Percentiles rank a stretch among this genome's conserved stretches.
phyloP scores from a whole-genome alignment of 768 basidiomycete species.

The Boletus reticuloceps region DNA sequence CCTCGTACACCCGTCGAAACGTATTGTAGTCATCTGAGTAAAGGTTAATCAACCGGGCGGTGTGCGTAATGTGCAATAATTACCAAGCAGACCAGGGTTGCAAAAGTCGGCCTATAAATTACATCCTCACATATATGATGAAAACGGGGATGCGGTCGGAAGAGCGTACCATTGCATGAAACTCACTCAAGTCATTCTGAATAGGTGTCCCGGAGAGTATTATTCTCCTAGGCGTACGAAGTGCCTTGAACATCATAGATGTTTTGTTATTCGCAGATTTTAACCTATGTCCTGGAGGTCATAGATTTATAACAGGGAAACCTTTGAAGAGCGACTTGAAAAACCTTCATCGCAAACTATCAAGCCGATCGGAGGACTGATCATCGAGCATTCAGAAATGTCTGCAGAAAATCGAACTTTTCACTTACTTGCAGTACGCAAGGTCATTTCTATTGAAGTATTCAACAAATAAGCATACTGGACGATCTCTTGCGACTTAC shows the following conservation, averaged over 20 bases:
- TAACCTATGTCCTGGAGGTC: constrained; percentile 71
- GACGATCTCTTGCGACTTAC: constrained; percentile 41
- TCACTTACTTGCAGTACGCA: constrained; percentile 59
- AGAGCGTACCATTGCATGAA: constrained; percentile 85
- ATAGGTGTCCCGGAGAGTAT: constrained; percentile 97
- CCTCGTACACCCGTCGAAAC: constrained; percentile 82
- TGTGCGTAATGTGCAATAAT: constrained; percentile 2
- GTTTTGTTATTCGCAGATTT: constrained; percentile 94
- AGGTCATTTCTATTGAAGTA: constrained; percentile 46
- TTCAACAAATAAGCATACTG: neutral
- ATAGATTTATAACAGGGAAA: neutral
- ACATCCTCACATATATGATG: neutral
- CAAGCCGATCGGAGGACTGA: constrained; percentile 85
- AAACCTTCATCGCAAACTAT: constrained; percentile 94
- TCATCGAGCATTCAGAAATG: neutral
- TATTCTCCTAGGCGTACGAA: constrained; percentile 74
- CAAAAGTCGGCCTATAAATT: constrained; percentile 77
- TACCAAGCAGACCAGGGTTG: constrained; percentile 88
- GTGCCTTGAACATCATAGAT: constrained; percentile 75
- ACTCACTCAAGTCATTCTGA: constrained; percentile 94
- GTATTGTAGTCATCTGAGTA: constrained; percentile 66
- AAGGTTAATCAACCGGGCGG: neutral
- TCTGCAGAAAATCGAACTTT: neutral
- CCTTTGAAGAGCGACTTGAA: neutral
- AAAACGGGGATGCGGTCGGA: neutral